phyloP scores from a whole-genome alignment of 176 grass and related monocot species.

The Avena sativa region DNA sequence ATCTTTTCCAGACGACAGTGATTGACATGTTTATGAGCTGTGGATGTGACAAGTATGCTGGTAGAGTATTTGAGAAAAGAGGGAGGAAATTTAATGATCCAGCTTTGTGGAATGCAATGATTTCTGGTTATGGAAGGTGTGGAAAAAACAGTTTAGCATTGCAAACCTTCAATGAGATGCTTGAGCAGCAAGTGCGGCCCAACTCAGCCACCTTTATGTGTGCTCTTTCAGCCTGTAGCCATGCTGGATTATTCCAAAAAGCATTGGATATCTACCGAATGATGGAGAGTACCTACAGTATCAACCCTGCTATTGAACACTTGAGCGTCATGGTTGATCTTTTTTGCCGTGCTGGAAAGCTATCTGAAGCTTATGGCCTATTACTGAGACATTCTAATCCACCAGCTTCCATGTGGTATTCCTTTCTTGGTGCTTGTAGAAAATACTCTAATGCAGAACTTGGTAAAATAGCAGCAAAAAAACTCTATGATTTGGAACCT shows the following conservation, averaged over 20 bases:
- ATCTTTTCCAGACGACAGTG: conserved; percentile 50
- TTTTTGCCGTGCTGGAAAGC: conserved; percentile 48
- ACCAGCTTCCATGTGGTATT: conserved; percentile 51
- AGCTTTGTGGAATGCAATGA: conserved; percentile 55
- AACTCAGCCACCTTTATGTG: conserved; percentile 38
- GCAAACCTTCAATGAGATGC: conserved; percentile 47
- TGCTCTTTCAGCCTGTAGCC: conserved; percentile 46
- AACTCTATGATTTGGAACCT: conserved; percentile 49
- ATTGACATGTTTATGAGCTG: conserved; percentile 59
- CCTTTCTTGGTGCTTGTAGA: conserved; percentile 52
- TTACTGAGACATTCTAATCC: conserved; percentile 29
- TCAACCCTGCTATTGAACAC: conserved; percentile 44
- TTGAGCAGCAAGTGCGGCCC: conserved; percentile 39
- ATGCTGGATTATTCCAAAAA: conserved; percentile 49
- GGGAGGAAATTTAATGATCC: conserved; percentile 36
- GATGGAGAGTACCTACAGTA: conserved; percentile 37
- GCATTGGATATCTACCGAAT: conserved; percentile 37
- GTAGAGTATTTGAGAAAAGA: conserved; percentile 40
- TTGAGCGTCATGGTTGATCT: conserved; percentile 50
- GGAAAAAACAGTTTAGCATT: conserved; percentile 42
- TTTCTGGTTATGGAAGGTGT: conserved; percentile 52
- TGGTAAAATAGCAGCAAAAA: conserved; percentile 36
- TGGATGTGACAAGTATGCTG: conserved; percentile 39
- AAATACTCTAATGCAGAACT: conserved; percentile 40
- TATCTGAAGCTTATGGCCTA: conserved; percentile 47